Evolutionary conservation across 2,329 filamentous ascomycete species (phyloP), one percentile per base, ranked within the genome.

Genomic region (Microsporum ferrugineum): DNA sequence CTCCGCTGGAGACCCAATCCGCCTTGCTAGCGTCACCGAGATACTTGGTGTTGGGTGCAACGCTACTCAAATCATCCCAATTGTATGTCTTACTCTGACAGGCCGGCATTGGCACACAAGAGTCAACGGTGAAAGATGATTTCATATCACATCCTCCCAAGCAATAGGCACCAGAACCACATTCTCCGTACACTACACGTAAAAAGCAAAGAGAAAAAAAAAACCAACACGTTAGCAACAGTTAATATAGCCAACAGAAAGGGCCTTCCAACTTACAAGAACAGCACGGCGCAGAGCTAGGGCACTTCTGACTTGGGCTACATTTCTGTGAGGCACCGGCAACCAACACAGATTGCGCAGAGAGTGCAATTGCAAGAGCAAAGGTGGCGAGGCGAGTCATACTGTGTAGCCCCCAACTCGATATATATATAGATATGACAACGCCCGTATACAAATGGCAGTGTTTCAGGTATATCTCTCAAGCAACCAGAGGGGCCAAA

Each of bases 101-200:
- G 34, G 89, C 82, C 4, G 94, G 92, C 61, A 82, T 87, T 14
- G 94, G 89, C 5, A 89, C 85, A 75, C 94, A 99, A 1, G 92
- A 86, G 66, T 95, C 85, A 68, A 96, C 81, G 10, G 83, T 83
- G 78, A 86, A 88, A 56, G 92, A 97, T 77, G 86, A 87, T 71
- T 85, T 83, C 36, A 91, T 89, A 72, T 97, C 92, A 78, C 94
- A 99, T 65, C 94, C 94, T 69, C 94, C 94, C 23, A 99, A 84
- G 71, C 94, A 99, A 82, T 88, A 97, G 61, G 91, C 94, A 69
- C 94, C 94, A 61, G 91, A 85, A 77, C 92, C 94, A 71, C 94
- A 97, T 75, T 92, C 81, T 68, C 89, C 89, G 75, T 96, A 97
- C 76, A 94, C 90, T 95, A 70, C 58, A 67, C 14, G 47, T 60